Conservation (phyloP, 108 stramenopile species). For the Phaeodactylum tricornutum region DNA sequence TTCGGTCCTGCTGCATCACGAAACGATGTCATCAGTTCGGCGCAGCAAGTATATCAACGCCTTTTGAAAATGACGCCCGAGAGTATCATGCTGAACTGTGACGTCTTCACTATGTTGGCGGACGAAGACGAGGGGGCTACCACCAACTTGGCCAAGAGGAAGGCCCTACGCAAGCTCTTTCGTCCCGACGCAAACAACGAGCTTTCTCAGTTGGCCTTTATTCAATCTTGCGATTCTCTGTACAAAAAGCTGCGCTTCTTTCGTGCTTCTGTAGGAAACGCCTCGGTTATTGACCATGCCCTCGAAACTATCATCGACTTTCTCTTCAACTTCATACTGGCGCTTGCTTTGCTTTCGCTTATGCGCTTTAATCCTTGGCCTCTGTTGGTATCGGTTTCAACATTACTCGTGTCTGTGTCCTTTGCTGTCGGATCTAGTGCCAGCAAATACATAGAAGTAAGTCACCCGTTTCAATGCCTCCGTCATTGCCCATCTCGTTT, state of each 20-base stretch:
- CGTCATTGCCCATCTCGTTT: not conserved
- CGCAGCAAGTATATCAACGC: constrained; percentile 40
- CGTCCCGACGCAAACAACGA: constrained; percentile 27
- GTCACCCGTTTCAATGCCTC: not conserved
- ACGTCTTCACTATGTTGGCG: constrained; percentile 36
- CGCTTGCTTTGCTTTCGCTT: constrained; percentile 30
- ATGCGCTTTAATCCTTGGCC: constrained; percentile 65
- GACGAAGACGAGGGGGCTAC: constrained; percentile 27
- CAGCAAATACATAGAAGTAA: constrained; percentile 52
- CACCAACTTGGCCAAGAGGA: constrained; percentile 32
- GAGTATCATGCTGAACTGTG: constrained; percentile 22
- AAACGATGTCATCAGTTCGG: constrained; percentile 51
- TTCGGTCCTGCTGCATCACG: constrained; percentile 57
- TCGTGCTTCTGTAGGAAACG: constrained; percentile 37
- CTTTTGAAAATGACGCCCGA: constrained; percentile 27
- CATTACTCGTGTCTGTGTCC: constrained; percentile 53
- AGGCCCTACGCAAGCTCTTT: constrained; percentile 32
- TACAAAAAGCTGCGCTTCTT: constrained; percentile 48
- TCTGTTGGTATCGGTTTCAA: constrained; percentile 53
- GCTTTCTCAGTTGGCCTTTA: constrained; percentile 42
- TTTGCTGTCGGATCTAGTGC: constrained; percentile 64
- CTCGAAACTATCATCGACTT: constrained; percentile 50
- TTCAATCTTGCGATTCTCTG: constrained; percentile 40
- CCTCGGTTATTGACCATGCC: constrained; percentile 59
- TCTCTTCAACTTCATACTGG: constrained; percentile 42